Evolutionary conservation across 805 yeast genomes (phyloP).

Genomic region (Saccharomycopsis fibuligera): DNA sequence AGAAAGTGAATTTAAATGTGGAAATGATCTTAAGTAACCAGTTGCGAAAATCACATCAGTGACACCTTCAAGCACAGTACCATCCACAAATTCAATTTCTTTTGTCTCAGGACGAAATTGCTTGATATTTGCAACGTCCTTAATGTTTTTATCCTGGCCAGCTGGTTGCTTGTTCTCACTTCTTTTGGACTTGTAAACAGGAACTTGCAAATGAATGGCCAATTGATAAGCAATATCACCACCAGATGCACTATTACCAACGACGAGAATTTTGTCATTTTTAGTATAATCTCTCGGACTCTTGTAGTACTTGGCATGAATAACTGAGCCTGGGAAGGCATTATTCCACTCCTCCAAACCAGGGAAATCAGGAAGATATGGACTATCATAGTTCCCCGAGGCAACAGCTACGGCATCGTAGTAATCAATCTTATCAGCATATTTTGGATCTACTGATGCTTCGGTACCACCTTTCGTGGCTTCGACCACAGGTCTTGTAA

Average conservation of each 20-base stretch:
- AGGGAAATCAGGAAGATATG: slow-evolving; percentile 47
- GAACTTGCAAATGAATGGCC: slow-evolving; percentile 35
- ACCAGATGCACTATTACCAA: slow-evolving; percentile 79
- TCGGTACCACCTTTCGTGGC: slow-evolving; percentile 30
- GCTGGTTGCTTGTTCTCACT: slow-evolving; percentile 34
- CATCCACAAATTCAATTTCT: slow-evolving; percentile 43
- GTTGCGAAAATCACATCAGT: slow-evolving; percentile 66
- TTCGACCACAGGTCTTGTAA: slow-evolving; percentile 29
- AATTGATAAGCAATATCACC: slow-evolving; percentile 62
- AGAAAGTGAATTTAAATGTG: slow-evolving; percentile 41
- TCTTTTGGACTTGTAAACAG: slow-evolving; percentile 44
- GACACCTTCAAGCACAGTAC: slow-evolving; percentile 37
- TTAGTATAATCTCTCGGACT: slow-evolving; percentile 35
- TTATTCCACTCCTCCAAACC: slow-evolving; percentile 47
- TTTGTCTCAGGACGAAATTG: slow-evolving; percentile 33
- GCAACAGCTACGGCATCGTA: slow-evolving; percentile 62
- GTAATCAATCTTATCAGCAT: slow-evolving; percentile 25
- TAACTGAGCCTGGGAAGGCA: slow-evolving; percentile 39
- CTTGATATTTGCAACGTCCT: slow-evolving; percentile 38
- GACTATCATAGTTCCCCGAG: slow-evolving; percentile 58
- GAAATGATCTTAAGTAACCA: slow-evolving; percentile 63
- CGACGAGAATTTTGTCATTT: slow-evolving; percentile 42
- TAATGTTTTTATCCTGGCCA: slow-evolving; percentile 36
- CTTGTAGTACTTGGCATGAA: slow-evolving; percentile 55
- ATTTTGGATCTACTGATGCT: slow-evolving; percentile 20